Conservation (phyloP, 495 filamentous ascomycete species). For the Aspergillus bertholletiae region DNA sequence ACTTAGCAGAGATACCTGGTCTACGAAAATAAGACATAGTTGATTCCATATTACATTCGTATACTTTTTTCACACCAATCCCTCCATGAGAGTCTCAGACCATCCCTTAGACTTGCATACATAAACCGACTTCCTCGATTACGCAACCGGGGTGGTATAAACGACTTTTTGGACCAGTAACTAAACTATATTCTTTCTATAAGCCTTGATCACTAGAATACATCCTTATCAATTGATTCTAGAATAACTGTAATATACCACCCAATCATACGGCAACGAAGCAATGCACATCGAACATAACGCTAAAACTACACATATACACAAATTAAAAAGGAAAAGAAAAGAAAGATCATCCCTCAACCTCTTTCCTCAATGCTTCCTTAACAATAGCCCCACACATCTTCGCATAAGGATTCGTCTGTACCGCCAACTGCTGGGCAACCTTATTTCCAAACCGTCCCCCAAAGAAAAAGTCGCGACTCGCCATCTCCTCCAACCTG, state of each 20-base stretch:
- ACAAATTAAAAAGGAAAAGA: slow-evolving; percentile 4
- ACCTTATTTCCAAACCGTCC: slow-evolving; percentile 77
- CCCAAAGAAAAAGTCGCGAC: slow-evolving; percentile 68
- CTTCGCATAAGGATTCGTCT: slow-evolving; percentile 84
- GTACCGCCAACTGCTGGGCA: slow-evolving; percentile 70
- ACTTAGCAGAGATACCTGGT: not conserved
- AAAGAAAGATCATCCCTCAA: slow-evolving; percentile 16
- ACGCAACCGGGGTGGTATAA: no score
- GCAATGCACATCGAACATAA: no score
- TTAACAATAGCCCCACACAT: slow-evolving; percentile 84
- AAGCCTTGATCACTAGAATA: no score
- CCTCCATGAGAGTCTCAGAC: no score
- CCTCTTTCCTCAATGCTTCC: slow-evolving; percentile 79
- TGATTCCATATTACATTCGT: not conserved
- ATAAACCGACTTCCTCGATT: no score
- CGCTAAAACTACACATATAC: no score
- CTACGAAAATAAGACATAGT: not conserved
- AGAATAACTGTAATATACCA: no score
- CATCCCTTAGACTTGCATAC: no score
- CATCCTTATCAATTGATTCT: no score
- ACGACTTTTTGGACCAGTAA: no score
- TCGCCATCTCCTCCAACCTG: slow-evolving; percentile 69
- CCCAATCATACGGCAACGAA: no score
- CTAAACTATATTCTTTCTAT: no score
- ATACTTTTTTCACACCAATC: not conserved